A percentile compares a stretch with the other conserved stretches of the same genome.
Conservation (phyloP, 2,329 filamentous ascomycete species). For the Fusarium nematophilum region DNA sequence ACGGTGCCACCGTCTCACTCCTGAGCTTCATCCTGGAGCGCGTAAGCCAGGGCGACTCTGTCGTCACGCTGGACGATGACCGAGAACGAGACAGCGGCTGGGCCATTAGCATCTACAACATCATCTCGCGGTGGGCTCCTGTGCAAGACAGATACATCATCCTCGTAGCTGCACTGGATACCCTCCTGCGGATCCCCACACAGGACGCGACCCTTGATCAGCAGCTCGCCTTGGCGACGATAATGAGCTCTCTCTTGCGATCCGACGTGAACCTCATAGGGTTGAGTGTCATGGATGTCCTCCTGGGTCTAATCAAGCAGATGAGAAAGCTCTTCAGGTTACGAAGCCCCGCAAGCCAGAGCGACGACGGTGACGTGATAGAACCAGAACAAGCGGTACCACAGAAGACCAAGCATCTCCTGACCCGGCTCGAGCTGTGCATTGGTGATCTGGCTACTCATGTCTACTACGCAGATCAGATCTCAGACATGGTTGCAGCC, state of each 20-base stretch:
- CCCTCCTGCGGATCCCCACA: constrained; percentile 74
- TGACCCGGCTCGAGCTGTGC: constrained; percentile 79
- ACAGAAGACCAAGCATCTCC: constrained; percentile 70
- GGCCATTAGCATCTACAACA: constrained; percentile 84
- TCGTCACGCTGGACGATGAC: constrained; percentile 61
- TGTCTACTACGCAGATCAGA: constrained; percentile 96
- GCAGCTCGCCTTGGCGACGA: constrained; percentile 79
- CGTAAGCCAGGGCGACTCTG: constrained; percentile 61
- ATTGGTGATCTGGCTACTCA: constrained; percentile 94
- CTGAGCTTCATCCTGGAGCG: constrained; percentile 78
- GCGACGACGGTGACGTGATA: constrained; percentile 49
- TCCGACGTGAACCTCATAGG: constrained; percentile 95
- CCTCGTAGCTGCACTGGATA: constrained; percentile 83
- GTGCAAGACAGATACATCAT: constrained; percentile 96
- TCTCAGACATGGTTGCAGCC: constrained; percentile 90
- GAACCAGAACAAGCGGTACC: constrained; percentile 47
- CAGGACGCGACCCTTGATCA: constrained; percentile 77
- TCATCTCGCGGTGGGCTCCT: constrained; percentile 87
- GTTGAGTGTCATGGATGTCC: constrained; percentile 93
- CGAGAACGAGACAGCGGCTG: constrained; percentile 70
- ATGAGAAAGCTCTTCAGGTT: constrained; percentile 82
- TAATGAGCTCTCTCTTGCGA: constrained; percentile 84
- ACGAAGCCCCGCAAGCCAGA: constrained; percentile 52
- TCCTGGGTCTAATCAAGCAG: constrained; percentile 86
- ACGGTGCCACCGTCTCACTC: constrained; percentile 78